Base-by-base conservation (phyloP, 345 rosid genomes). In the Rhodomyrtus tomentosa region DNA sequence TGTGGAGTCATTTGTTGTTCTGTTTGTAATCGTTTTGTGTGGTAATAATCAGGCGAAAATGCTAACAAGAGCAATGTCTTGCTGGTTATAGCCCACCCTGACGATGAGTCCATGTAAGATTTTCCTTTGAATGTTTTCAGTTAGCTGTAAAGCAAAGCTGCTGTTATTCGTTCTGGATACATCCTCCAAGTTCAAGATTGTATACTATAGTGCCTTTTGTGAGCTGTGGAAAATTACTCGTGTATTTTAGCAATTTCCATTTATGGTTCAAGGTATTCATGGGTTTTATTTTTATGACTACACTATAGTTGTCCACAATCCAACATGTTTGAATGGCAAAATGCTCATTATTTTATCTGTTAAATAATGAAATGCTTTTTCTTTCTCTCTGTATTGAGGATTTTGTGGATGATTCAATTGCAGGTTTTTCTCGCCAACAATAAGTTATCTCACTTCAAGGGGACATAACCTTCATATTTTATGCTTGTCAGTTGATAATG, bases 401-500 rank as follows among this genome's bases (percentile, higher is more conserved):
- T 32, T 68, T 68, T 68, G 24, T 68, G 24, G 42, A 32, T 68
- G 12, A 68, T 32, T 62, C 45, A 68, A 68, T 8, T 51, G 83
- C 92, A 96, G 98, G 98, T 95, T 96, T 90, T 96, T 96, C 88
- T 91, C 98, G 84, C 98, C 99, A 55, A 93, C 96, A 11, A 94
- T 96, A 80, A 93, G 85, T 91, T 91, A 91, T 90, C 85, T 96
- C 88, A 87, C 91, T 83, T 91, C 94, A 81, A 90, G 88, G 86
- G 96, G 89, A 29, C 92, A 91, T 89, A 94, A 92, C 85, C 87
- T 95, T 89, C 91, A 92, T 86, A 62, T 96, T 55, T 83, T 96
- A 50, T 96, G 98, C 89, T 90, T 95, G 81, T 94, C 96, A 53
- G 90, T 86, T 20, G 99, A 98, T 96, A 93, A 89, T 86, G 85